These are phyloP conservation scores for Termitomyces sp. DNA, from an alignment of 768 basidiomycete genomes.

Conservation along the genomic window DNA sequence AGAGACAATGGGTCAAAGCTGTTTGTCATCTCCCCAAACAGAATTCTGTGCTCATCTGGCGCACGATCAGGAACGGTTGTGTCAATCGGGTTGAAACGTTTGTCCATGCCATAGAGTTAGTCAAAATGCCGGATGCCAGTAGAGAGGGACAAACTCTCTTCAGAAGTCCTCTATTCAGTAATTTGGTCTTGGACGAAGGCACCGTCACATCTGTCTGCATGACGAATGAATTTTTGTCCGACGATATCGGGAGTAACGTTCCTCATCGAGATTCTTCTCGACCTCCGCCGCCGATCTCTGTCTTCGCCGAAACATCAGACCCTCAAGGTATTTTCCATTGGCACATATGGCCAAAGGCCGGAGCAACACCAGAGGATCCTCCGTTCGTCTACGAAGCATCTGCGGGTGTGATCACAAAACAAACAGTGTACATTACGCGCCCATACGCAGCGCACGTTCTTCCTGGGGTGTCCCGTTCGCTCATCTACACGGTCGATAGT, in stretches of 20 bases:
- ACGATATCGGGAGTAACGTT: conserved; percentile 24
- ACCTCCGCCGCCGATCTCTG: conserved; percentile 34
- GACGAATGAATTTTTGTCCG: conserved; percentile 32
- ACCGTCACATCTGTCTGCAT: conserved; percentile 27
- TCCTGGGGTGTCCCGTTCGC: conserved; percentile 37
- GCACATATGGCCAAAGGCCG: conserved; percentile 24
- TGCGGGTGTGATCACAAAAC: conserved; percentile 17
- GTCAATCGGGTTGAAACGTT: no score
- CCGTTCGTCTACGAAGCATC: conserved; percentile 18
- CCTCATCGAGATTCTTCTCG: conserved; percentile 16
- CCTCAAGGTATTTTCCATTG: conserved; percentile 29
- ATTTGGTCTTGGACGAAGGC: neutral
- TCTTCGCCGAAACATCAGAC: conserved; percentile 26
- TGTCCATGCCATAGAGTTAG: neutral
- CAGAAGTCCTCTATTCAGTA: neutral
- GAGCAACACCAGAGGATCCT: conserved; percentile 17
- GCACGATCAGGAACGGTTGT: conserved; percentile 24
- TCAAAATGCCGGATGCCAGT: neutral
- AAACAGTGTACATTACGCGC: neutral
- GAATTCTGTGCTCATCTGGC: conserved; percentile 45
- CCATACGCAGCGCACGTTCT: conserved; percentile 28
- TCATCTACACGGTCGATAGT: conserved; percentile 31
- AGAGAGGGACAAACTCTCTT: neutral
- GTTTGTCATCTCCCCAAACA: conserved; percentile 49
- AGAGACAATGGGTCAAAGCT: conserved; percentile 48